phyloP scores from a whole-genome alignment of 768 basidiomycete genomes.

The Lentinula raphanica region DNA sequence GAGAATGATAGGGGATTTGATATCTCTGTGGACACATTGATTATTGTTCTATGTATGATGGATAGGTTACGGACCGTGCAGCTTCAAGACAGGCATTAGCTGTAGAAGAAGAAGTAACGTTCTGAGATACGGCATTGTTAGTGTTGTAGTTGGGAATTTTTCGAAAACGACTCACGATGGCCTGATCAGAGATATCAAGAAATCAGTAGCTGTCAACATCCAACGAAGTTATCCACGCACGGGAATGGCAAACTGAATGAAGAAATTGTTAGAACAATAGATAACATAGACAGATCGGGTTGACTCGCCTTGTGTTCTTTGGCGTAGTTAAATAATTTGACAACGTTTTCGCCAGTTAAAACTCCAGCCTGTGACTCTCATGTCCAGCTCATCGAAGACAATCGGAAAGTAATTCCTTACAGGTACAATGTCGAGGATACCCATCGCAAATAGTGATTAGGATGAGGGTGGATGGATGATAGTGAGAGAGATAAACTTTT shows the following conservation, averaged over 20 bases:
- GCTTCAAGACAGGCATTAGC: slow-evolving; percentile 95
- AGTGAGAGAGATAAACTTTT: background rate
- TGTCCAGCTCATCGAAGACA: background rate
- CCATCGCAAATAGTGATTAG: slow-evolving; percentile 43
- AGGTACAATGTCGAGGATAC: slow-evolving; percentile 79
- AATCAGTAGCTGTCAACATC: background rate
- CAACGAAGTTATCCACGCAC: slow-evolving; percentile 37
- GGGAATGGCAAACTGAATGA: slow-evolving; percentile 71
- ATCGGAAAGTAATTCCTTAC: slow-evolving; percentile 37
- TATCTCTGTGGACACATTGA: slow-evolving; percentile 52
- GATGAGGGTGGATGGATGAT: background rate
- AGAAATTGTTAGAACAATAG: slow-evolving; percentile 7
- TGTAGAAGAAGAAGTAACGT: slow-evolving; percentile 93
- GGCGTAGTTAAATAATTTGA: slow-evolving; percentile 94
- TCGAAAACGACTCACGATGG: slow-evolving; percentile 58
- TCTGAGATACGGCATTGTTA: slow-evolving; percentile 40
- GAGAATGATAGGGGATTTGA: slow-evolving; percentile 96
- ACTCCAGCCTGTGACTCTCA: slow-evolving; percentile 72
- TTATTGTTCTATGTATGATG: slow-evolving; percentile 5
- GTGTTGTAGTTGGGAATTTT: background rate
- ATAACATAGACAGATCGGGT: slow-evolving; percentile 6
- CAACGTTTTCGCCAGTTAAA: slow-evolving; percentile 89
- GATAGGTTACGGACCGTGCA: slow-evolving; percentile 57
- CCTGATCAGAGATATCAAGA: slow-evolving; percentile 35
- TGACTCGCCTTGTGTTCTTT: slow-evolving; percentile 71